Evolutionary conservation across 2,329 filamentous ascomycete species (phyloP).

Genomic region (Cladosporium sp.): DNA sequence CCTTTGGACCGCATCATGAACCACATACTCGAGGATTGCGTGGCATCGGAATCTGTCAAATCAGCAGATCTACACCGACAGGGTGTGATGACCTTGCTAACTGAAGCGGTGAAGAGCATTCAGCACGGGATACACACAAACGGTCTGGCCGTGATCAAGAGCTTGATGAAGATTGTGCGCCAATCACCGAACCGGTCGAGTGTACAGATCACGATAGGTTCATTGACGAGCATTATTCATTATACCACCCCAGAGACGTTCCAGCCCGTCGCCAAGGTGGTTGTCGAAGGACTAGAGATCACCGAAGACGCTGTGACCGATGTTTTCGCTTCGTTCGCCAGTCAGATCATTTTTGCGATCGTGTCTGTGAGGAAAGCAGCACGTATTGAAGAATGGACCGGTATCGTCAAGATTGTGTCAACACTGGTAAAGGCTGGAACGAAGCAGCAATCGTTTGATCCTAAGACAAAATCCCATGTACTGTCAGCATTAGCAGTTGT

Average conservation of each 20-base stretch:
- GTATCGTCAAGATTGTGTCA: constrained; percentile 49
- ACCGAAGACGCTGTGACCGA: constrained; percentile 35
- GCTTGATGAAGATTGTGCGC: constrained; percentile 38
- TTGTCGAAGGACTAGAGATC: constrained; percentile 50
- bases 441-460: constrained; percentile 22
- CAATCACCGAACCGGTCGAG: constrained; percentile 26
- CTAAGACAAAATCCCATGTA: constrained; percentile 36
- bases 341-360: constrained; percentile 60
- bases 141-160: constrained; percentile 50
- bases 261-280: constrained; percentile 58
- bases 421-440: constrained; percentile 28
- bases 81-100: constrained; percentile 87
- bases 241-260: constrained; percentile 74
- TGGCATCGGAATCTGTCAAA: constrained; percentile 53
- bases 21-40: constrained; percentile 68
- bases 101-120: constrained; percentile 69
- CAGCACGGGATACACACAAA: constrained; percentile 57
- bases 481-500: constrained; percentile 56
- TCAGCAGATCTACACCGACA: constrained; percentile 63
- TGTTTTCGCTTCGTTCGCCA: constrained; percentile 38
- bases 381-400: constrained; percentile 68
- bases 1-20: constrained; percentile 67
- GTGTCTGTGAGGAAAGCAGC: constrained; percentile 78
- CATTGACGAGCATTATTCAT: constrained; percentile 78
- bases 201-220: constrained; percentile 65